phyloP scores from a whole-genome alignment of 2,329 filamentous ascomycete species.

The Xylariaceae sp. region DNA sequence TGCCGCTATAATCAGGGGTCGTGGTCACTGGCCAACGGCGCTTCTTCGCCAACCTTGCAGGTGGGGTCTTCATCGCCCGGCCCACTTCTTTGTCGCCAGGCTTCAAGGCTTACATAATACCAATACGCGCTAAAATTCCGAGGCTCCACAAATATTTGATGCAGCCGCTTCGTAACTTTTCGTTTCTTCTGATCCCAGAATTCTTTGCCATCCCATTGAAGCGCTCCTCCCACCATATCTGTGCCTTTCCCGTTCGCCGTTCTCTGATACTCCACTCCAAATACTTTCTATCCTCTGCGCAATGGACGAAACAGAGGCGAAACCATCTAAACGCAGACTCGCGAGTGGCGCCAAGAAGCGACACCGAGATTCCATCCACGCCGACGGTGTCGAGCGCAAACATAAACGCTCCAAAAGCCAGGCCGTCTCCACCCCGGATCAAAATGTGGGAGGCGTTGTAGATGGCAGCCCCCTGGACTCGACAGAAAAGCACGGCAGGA shows the following conservation, averaged over 20 bases:
- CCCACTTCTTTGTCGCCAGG: too few relatives aligned
- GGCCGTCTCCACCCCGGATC: conserved; percentile 1
- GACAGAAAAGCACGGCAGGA: conserved; percentile 6
- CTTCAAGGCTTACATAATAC: too few relatives aligned
- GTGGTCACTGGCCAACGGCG: too few relatives aligned
- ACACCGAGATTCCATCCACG: conserved; percentile 26
- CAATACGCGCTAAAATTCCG: not conserved
- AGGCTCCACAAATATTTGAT: conserved; percentile 16
- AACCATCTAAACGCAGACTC: conserved; percentile 22
- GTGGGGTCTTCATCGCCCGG: too few relatives aligned
- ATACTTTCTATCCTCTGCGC: not conserved
- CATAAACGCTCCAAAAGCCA: conserved; percentile 47
- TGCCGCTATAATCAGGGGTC: too few relatives aligned
- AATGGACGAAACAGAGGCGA: not conserved
- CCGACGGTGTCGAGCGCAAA: conserved; percentile 41
- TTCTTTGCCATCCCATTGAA: not conserved
- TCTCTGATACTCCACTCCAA: not conserved
- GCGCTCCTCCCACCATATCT: not conserved
- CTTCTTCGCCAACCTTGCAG: too few relatives aligned
- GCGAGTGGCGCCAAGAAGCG: conserved; percentile 26
- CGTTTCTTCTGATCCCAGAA: not conserved
- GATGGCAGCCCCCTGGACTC: conserved; percentile 3
- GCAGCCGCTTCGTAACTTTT: conserved; percentile 1
- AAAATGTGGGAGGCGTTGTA: not conserved
- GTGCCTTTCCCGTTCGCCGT: not conserved